Conservation (phyloP, 306 rosid species). For the Vigna hirtella region DNA sequence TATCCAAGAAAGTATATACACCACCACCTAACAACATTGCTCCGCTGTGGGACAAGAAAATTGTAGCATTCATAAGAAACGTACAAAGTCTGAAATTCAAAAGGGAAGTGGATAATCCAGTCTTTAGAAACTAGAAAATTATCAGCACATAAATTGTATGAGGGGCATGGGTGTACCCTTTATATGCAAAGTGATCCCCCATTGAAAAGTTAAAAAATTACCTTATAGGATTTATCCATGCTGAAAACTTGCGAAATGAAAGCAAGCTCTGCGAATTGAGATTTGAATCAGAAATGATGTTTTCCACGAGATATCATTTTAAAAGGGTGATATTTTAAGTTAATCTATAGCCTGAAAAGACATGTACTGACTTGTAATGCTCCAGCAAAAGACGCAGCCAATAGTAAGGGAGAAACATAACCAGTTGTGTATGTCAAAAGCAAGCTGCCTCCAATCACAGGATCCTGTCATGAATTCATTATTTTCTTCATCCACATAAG, state of each 20-base stretch:
- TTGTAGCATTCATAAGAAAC: slow-evolving; percentile 40
- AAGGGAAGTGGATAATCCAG: slow-evolving; percentile 7
- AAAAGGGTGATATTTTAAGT: neutral
- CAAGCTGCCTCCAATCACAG: slow-evolving; percentile 85
- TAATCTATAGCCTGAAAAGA: slow-evolving; percentile 17
- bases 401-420: slow-evolving; percentile 84
- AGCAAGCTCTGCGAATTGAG: slow-evolving; percentile 70
- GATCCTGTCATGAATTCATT: slow-evolving; percentile 66
- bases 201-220: slow-evolving; percentile 38
- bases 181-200: neutral
- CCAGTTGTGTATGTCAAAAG: slow-evolving; percentile 94
- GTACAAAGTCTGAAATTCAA: slow-evolving; percentile 4
- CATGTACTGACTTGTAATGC: slow-evolving; percentile 74
- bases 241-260: slow-evolving; percentile 87
- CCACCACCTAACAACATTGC: slow-evolving; percentile 92
- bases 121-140: slow-evolving; percentile 23
- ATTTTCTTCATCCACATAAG: slow-evolving; percentile 28
- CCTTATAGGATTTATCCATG: slow-evolving; percentile 96
- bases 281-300: slow-evolving; percentile 39
- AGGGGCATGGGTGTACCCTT: slow-evolving; percentile 2
- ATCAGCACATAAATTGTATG: neutral
- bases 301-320: neutral
- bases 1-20: slow-evolving; percentile 83
- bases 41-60: slow-evolving; percentile 64
- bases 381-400: slow-evolving; percentile 96